Conservation (phyloP, 2,329 filamentous ascomycete species). For the Xylariaceae sp. region DNA sequence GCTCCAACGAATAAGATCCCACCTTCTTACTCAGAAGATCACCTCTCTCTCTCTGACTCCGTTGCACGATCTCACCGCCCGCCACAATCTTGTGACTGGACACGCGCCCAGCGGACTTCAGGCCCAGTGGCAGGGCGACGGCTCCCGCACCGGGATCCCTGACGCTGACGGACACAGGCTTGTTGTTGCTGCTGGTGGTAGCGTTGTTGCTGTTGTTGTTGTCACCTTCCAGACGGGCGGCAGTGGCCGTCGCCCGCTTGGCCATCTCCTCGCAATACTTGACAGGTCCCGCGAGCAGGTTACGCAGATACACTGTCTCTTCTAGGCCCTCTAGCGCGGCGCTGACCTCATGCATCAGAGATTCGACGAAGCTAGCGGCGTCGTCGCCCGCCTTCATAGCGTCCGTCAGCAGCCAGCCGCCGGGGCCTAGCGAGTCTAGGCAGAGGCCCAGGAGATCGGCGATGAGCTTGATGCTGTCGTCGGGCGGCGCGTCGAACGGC, state of each 20-base stretch:
- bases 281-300: constrained; percentile 60
- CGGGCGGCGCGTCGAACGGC: constrained; percentile 50
- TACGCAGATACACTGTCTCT: constrained; percentile 60
- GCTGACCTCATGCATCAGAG: constrained; percentile 63
- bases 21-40: constrained; percentile 74
- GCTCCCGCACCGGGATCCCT: constrained; percentile 34
- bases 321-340: constrained; percentile 67
- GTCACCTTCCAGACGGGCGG: too few relatives aligned
- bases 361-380: constrained; percentile 58
- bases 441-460: constrained; percentile 67
- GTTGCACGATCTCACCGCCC: constrained; percentile 64
- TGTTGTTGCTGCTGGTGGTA: constrained; percentile 36
- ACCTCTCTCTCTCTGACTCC: constrained; percentile 68
- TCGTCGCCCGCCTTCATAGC: constrained; percentile 48
- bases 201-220: constrained; percentile 1
- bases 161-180: constrained; percentile 43
- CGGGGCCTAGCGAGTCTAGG: constrained; percentile 68
- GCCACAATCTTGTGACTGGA: constrained; percentile 55
- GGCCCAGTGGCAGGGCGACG: constrained; percentile 61
- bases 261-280: constrained; percentile 48
- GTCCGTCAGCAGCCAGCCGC: constrained; percentile 67
- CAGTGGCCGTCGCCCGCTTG: constrained; percentile 12
- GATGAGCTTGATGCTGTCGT: constrained; percentile 65
- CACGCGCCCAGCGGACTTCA: constrained; percentile 53
- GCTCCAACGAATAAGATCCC: constrained; percentile 77